A percentile compares a stretch with the other conserved stretches of the same genome.
Conservation (phyloP, 331 rosid species). For the Arachis monticola region DNA sequence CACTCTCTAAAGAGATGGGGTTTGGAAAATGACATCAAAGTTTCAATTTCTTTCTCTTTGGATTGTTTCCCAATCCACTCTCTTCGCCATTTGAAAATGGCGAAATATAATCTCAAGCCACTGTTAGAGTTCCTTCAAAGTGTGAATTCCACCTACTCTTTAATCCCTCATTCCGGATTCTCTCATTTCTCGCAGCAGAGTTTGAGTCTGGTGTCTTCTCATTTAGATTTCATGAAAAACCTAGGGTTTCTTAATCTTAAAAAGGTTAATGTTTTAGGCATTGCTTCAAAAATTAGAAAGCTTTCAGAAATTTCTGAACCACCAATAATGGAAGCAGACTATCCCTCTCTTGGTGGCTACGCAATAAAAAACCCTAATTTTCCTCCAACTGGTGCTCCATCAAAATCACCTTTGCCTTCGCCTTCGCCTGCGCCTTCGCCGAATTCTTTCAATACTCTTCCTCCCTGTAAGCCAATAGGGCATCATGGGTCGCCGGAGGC, state of each 20-base stretch:
- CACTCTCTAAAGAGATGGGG: slow-evolving; percentile 83
- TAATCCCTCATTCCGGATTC: slow-evolving; percentile 47
- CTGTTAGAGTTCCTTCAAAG: slow-evolving; percentile 52
- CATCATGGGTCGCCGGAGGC: slow-evolving; percentile 53
- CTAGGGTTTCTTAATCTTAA: slow-evolving; percentile 42
- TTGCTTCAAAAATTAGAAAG: slow-evolving; percentile 54
- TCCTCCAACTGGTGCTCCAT: slow-evolving; percentile 39
- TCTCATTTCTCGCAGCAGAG: slow-evolving; percentile 39
- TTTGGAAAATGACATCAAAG: slow-evolving; percentile 69
- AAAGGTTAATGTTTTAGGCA: slow-evolving; percentile 46
- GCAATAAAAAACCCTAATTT: too few relatives aligned
- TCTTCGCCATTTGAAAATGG: slow-evolving; percentile 40
- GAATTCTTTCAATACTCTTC: slow-evolving; percentile 41
- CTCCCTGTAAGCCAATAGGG: slow-evolving; percentile 69
- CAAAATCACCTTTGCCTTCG: slow-evolving; percentile 44
- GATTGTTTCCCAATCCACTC: slow-evolving; percentile 39
- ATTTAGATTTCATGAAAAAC: slow-evolving; percentile 51
- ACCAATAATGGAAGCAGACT: slow-evolving; percentile 38
- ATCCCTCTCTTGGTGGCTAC: slow-evolving; percentile 44
- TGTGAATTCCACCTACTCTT: slow-evolving; percentile 62
- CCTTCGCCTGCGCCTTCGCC: slow-evolving; percentile 66
- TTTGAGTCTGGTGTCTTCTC: slow-evolving; percentile 49
- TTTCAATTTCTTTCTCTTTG: slow-evolving; percentile 60
- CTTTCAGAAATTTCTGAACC: slow-evolving; percentile 60
- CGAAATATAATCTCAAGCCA: slow-evolving; percentile 33